Evolutionary conservation across 495 filamentous ascomycete genomes (phyloP), one percentile per base, ranked within the genome.

Genomic region (Terfezia boudieri): DNA sequence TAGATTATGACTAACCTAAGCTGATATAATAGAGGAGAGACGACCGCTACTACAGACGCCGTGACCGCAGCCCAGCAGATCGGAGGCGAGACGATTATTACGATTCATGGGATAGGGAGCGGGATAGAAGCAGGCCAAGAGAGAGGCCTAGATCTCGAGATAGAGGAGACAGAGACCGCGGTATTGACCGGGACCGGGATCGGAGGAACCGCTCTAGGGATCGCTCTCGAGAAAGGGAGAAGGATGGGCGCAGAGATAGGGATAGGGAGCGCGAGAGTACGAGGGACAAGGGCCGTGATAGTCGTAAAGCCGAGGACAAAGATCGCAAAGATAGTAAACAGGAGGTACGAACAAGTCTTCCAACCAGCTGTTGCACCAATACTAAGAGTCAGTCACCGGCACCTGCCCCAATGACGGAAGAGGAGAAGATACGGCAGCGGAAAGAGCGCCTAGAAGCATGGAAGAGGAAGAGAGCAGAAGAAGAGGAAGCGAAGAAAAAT

Each of bases 391-490:
- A 77, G 64, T 60, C 78, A 16, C 71, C 81, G 54, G 68, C 71
- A 38, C 64, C 74, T 52, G 61, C 74, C 53, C 68, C 71, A 36
- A 77, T 76, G 60, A 77, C 81, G 16, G 85, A 88, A 57, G 82
- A 83, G 54, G 82, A 90, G 43, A 89, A 90, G 64, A 84, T 86
- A 62, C 83, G 79, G 49, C 84, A 92, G 64, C 71, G 83, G 52
- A 72, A 88, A 37, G 84, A 86, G 35, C 89, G 86, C 57, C 66
- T 94, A 36, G 83, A 88, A 66, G 84, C 85, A 58, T 93, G 87
- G 86, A 94, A 92, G 67, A 79, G 83, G 65, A 90, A 92, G 60
- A 82, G 85, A 58, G 76, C 76, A 16, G 85, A 83, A 38, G 77
- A 86, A 61, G 81, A 83, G 59, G 83, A 83, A 61, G 74, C 74